Evolutionary conservation across 2,329 filamentous ascomycete species (phyloP).

Genomic region (Phaeosphaeriaceae sp.): DNA sequence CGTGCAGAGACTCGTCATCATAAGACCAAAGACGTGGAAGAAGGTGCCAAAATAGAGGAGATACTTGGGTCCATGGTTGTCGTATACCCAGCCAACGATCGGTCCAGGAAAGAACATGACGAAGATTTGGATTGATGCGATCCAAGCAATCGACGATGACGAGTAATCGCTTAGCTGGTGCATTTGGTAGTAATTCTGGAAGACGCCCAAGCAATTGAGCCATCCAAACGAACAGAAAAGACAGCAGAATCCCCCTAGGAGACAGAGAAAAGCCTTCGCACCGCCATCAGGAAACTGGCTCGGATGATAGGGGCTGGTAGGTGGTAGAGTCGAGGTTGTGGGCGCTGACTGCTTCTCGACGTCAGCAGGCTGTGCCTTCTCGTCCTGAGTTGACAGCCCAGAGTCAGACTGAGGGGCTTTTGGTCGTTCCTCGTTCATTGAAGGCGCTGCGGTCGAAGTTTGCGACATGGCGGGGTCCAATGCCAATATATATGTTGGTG

Average conservation of each 20-base stretch:
- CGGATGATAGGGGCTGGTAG: slow-evolving; percentile 13
- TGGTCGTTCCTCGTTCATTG: neutral
- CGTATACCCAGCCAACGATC: slow-evolving; percentile 69
- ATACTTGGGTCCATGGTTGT: slow-evolving; percentile 67
- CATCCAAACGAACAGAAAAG: slow-evolving; percentile 51
- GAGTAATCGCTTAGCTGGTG: slow-evolving; percentile 52
- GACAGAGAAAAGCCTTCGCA: slow-evolving; percentile 42
- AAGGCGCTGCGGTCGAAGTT: neutral
- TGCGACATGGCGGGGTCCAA: neutral
- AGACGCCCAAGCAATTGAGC: slow-evolving; percentile 56
- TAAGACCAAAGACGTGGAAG: slow-evolving; percentile 67
- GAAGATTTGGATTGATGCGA: slow-evolving; percentile 53
- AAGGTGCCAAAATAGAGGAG: slow-evolving; percentile 63
- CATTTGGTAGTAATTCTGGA: slow-evolving; percentile 56
- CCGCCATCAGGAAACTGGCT: slow-evolving; percentile 50
- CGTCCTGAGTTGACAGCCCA: neutral
- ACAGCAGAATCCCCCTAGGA: slow-evolving; percentile 37
- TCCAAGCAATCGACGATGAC: slow-evolving; percentile 55
- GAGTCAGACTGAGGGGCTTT: neutral
- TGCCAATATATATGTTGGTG: neutral
- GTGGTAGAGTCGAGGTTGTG: neutral
- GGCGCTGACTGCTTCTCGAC: neutral
- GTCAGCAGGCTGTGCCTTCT: neutral
- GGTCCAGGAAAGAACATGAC: slow-evolving; percentile 64
- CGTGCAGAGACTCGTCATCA: slow-evolving; percentile 68